These are phyloP conservation scores for Syzygium aromaticum DNA, from an alignment of 345 rosid genomes.

Conservation along the genomic window DNA sequence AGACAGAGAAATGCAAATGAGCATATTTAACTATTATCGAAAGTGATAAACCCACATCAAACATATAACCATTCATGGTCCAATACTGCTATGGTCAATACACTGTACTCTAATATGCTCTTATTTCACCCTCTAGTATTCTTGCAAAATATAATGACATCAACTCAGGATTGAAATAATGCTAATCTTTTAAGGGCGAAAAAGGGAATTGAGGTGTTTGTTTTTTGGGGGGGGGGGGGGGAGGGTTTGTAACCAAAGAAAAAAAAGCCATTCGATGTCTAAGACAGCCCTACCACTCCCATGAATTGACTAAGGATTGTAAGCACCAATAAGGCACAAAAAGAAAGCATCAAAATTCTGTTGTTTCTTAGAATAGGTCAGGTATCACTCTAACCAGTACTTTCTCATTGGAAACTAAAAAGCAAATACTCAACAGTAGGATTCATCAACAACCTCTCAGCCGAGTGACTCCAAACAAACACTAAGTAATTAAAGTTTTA, in stretches of 20 bases:
- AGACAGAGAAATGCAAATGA: background rate
- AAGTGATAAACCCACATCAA: background rate
- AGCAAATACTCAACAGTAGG: background rate
- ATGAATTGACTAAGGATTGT: background rate
- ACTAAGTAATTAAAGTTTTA: background rate
- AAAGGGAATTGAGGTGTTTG: background rate
- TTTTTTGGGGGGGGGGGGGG: rapidly evolving
- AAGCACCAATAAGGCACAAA: background rate
- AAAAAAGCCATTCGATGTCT: background rate
- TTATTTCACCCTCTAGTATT: background rate
- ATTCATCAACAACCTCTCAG: background rate
- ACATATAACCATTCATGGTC: background rate
- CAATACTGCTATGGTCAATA: background rate
- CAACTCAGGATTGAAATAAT: background rate
- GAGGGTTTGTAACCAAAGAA: background rate
- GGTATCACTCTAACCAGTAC: background rate
- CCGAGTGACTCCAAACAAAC: background rate
- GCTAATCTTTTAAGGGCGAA: background rate
- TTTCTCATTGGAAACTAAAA: background rate
- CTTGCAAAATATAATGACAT: background rate
- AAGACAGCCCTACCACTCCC: background rate
- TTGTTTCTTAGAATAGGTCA: background rate
- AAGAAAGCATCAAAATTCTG: background rate
- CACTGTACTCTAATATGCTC: background rate
- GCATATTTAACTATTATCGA: background rate